Evolutionary conservation across 352 stramenopile genomes (phyloP).

Genomic region (Phytophthora litchii): DNA sequence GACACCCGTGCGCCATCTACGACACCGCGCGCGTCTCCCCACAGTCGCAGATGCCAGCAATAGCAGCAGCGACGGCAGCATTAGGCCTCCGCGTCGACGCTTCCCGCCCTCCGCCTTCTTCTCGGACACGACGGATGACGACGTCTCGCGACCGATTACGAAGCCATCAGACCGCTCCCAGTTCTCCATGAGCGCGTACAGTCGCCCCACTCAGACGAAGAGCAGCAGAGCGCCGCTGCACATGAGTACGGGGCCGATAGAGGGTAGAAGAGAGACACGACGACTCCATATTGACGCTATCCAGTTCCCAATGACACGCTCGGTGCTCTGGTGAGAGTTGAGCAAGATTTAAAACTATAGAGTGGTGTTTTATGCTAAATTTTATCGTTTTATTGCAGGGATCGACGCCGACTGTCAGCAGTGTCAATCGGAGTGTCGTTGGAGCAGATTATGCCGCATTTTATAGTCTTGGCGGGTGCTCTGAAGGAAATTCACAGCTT

Average conservation of each 20-base stretch:
- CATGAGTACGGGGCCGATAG: slow-evolving; percentile 18
- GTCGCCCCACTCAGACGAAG: background rate
- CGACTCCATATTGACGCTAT: slow-evolving; percentile 64
- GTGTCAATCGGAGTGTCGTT: slow-evolving; percentile 44
- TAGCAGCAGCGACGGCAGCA: slow-evolving; percentile 8
- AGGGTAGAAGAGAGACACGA: slow-evolving; percentile 6
- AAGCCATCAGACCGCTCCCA: slow-evolving; percentile 4
- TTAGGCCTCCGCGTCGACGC: slow-evolving; percentile 11
- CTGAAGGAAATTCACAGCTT: slow-evolving; percentile 60
- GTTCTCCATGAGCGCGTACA: slow-evolving; percentile 28
- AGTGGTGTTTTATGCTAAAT: slow-evolving; percentile 1
- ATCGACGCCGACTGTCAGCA: slow-evolving; percentile 59
- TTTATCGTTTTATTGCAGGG: slow-evolving; percentile 37
- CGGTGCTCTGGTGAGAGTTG: slow-evolving; percentile 62
- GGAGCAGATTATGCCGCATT: slow-evolving; percentile 52
- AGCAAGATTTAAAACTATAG: background rate
- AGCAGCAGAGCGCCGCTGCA: slow-evolving; percentile 9
- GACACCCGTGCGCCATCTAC: slow-evolving; percentile 11
- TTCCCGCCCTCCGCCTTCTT: slow-evolving; percentile 67
- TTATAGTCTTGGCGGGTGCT: slow-evolving; percentile 45
- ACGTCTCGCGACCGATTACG: slow-evolving; percentile 19
- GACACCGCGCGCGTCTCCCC: slow-evolving; percentile 16
- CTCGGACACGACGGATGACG: slow-evolving; percentile 75
- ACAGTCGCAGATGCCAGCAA: slow-evolving; percentile 16
- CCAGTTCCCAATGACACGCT: slow-evolving; percentile 70